Percentiles rank a stretch among this genome's conserved stretches.
These are phyloP conservation scores for Termitomyces sp. DNA, from an alignment of 768 basidiomycete genomes.

Conservation along the genomic window DNA sequence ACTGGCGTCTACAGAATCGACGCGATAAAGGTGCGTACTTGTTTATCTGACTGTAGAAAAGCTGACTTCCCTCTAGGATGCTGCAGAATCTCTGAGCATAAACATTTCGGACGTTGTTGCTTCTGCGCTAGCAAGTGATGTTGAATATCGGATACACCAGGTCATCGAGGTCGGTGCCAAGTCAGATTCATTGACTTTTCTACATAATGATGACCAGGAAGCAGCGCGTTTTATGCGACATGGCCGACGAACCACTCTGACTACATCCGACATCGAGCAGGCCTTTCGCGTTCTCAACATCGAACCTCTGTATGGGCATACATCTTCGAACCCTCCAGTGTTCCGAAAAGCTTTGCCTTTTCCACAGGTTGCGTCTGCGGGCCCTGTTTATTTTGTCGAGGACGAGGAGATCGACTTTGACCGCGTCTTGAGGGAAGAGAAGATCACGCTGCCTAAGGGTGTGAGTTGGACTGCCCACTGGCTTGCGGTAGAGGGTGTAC, in stretches of 20 bases:
- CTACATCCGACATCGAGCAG: constrained; percentile 88
- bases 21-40: constrained; percentile 50
- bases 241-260: constrained; percentile 85
- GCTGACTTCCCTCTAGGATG: constrained; percentile 55
- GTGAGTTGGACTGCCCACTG: constrained; percentile 93
- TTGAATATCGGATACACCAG: constrained; percentile 95
- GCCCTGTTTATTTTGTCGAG: constrained; percentile 87
- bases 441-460: constrained; percentile 76
- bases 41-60: neutral
- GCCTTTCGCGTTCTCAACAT: constrained; percentile 94
- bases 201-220: constrained; percentile 52
- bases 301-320: constrained; percentile 91
- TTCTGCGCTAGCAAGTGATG: constrained; percentile 87
- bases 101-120: constrained; percentile 79
- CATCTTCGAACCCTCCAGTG: constrained; percentile 56
- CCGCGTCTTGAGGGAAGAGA: constrained; percentile 82
- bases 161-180: constrained; percentile 72
- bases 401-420: constrained; percentile 99
- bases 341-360: constrained; percentile 62
- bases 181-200: neutral
- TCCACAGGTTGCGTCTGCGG: constrained; percentile 47
- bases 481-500: constrained; percentile 97
- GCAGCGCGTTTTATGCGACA: constrained; percentile 97
- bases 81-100: constrained; percentile 84
- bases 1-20: constrained; percentile 65